phyloP scores from a whole-genome alignment of 805 yeast genomes.

The Yarrowia yakushimensis region DNA sequence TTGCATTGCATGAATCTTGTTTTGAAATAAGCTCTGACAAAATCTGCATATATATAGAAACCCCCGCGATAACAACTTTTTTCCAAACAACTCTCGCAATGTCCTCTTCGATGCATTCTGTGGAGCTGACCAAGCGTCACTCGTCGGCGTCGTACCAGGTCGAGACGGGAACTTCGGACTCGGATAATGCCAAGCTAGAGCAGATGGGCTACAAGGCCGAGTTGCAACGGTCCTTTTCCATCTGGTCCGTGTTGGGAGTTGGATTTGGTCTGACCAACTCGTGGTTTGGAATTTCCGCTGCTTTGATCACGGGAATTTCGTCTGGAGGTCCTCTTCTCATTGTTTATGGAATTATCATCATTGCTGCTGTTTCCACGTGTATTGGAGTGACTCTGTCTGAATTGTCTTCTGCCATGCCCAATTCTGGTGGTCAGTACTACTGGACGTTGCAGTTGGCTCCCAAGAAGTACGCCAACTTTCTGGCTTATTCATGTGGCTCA shows the following conservation, averaged over 20 bases:
- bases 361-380: constrained; percentile 50
- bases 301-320: constrained; percentile 57
- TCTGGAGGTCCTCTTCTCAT: constrained; percentile 62
- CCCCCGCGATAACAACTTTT: neutral
- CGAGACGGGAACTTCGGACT: neutral
- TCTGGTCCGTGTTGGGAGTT: constrained; percentile 48
- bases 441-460: constrained; percentile 48
- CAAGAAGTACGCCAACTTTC: constrained; percentile 43
- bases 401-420: constrained; percentile 61
- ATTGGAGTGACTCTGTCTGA: constrained; percentile 66
- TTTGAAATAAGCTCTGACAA: neutral
- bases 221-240: constrained; percentile 54
- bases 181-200: constrained; percentile 15
- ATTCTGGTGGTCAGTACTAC: constrained; percentile 66
- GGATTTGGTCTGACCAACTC: constrained; percentile 63
- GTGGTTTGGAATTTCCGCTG: constrained; percentile 61
- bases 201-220: constrained; percentile 60
- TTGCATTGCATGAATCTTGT: neutral
- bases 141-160: neutral
- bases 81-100: neutral
- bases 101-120: neutral
- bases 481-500: constrained; percentile 59
- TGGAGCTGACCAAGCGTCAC: neutral
- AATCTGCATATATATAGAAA: neutral
- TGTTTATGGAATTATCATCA: constrained; percentile 58